phyloP scores from a whole-genome alignment of 225 moss, liverwort and hornwort species.

The Lunularia cruciata region DNA sequence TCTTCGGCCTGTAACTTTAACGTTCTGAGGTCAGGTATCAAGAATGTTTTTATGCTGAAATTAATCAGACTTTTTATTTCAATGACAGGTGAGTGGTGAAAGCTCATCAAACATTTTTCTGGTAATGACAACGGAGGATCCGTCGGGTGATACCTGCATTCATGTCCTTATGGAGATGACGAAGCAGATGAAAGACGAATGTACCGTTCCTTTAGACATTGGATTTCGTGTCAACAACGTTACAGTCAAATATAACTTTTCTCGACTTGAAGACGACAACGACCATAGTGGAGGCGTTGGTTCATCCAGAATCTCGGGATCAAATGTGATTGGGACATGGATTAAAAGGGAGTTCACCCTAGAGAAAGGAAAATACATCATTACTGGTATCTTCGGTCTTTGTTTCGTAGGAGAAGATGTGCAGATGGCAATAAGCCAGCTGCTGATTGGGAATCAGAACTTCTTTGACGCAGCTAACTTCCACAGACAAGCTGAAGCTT shows the following conservation, averaged over 20 bases:
- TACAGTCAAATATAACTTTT: conserved; percentile 4
- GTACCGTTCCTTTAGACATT: too few species aligned
- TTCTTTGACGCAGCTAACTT: conserved; percentile 19
- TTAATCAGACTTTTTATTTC: neutral
- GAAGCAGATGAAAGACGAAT: neutral
- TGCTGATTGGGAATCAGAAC: conserved; percentile 32
- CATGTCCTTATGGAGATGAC: conserved; percentile 30
- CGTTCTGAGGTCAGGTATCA: neutral
- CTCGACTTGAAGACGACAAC: neutral
- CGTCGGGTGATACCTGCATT: conserved; percentile 24
- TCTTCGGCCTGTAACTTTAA: too few species aligned
- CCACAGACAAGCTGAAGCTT: neutral
- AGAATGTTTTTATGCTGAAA: neutral
- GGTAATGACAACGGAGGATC: conserved; percentile 30
- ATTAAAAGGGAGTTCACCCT: conserved; percentile 31
- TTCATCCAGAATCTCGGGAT: neutral
- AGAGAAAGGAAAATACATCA: conserved; percentile 18
- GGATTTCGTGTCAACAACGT: too few species aligned
- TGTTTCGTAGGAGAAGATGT: conserved; percentile 30
- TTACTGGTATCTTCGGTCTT: conserved; percentile 36
- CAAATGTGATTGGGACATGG: conserved; percentile 13
- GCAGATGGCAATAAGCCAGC: conserved; percentile 33
- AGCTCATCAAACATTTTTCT: conserved; percentile 30
- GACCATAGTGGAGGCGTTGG: neutral
- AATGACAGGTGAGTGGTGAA: conserved; percentile 19